Evolutionary conservation across 2,329 filamentous ascomycete genomes (phyloP).

Genomic region (Didymella sp.): DNA sequence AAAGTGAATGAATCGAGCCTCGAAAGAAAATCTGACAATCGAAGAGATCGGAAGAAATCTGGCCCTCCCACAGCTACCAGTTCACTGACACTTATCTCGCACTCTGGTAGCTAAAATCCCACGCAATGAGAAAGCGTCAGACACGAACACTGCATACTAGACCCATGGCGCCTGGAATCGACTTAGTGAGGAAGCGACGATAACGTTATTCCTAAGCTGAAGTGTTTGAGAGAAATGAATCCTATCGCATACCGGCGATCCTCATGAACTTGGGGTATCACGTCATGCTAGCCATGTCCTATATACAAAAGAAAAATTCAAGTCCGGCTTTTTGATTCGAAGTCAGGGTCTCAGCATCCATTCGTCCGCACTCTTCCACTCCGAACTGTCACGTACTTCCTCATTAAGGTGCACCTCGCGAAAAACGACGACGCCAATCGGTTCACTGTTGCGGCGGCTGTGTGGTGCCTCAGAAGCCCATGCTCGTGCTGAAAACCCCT

Average conservation of each 20-base stretch:
- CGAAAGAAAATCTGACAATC: no score
- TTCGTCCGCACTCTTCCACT: constrained; percentile 13
- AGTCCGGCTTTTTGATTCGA: background rate
- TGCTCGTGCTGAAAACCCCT: constrained; percentile 29
- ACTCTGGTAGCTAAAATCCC: no score
- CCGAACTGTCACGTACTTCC: constrained; percentile 12
- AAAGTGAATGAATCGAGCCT: no score
- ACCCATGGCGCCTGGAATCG: no score
- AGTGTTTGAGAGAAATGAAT: background rate
- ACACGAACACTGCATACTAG: no score
- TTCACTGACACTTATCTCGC: no score
- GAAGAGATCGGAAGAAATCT: no score
- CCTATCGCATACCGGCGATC: background rate
- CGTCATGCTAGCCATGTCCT: background rate
- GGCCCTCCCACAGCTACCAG: no score
- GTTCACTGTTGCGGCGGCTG: constrained; percentile 10
- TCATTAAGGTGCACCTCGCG: constrained; percentile 34
- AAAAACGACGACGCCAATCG: constrained; percentile 33
- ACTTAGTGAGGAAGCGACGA: no score
- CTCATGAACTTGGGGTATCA: background rate
- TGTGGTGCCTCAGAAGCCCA: constrained; percentile 31
- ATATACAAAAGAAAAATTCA: background rate
- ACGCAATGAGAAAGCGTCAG: no score
- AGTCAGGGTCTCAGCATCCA: constrained; percentile 6
- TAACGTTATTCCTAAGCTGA: no score